Evolutionary conservation across 495 filamentous ascomycete genomes (phyloP), one percentile per base, ranked within the genome.

Genomic region (Clohesyomyces aquaticus): DNA sequence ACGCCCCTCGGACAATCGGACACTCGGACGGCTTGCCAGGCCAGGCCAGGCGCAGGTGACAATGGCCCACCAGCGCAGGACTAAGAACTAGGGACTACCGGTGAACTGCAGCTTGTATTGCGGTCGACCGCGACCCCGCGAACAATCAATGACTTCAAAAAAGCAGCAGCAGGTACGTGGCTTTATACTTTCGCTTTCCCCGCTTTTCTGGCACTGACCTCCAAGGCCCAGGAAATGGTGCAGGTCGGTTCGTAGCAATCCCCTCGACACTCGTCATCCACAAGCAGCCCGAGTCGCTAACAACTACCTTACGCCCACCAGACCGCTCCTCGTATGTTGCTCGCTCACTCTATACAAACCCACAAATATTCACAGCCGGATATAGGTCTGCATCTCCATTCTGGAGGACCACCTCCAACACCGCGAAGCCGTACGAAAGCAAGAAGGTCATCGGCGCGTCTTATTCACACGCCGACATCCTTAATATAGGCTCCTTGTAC

Each of bases 401-500:
- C 76, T 98, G 94, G 94, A 86, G 88, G 65, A 83, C 83, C 58
- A 82, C 81, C 32, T 72, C 78, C 23, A 73, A 77, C 53, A 60
- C 73, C 75, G 59, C 81, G 47, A 87, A 81, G 71, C 75, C 78
- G 42, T 79, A 84, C 73, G 90, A 93, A 55, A 77, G 84, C 25
- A 87, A 82, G 60, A 84, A 91, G 35, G 90, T 98, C n/a, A 87
- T 97, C 45, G 94, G 94, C 56, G 94, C 94, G 55, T 88, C 93
- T 47, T 98, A 98, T 75, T 98, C 94, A 38, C 95, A 98, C 77
- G 89, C 92, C 29, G 92, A 96, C 77, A 91, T 96, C 69, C 80
- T 96, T 61, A 94, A 93, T 76, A 88, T 89, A 63, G 92, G 92
- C 73, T 82, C 83, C 23, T 64, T 91, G 88, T 91, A 79, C 49